Evolutionary conservation across 306 rosid species (phyloP).

Genomic region (Canavalia gladiata): DNA sequence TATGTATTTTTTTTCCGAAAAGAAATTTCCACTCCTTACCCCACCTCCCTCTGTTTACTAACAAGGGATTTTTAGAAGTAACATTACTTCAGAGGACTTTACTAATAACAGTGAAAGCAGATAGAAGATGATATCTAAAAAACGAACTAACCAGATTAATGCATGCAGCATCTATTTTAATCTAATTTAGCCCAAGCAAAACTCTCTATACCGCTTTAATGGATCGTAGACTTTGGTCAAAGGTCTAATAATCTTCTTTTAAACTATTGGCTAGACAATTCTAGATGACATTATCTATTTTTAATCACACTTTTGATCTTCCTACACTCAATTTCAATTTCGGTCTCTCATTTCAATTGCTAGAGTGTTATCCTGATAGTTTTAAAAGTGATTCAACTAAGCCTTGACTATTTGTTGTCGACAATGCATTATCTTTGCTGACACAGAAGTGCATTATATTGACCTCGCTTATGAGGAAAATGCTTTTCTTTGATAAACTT

Average conservation of each 20-base stretch:
- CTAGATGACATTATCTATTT: neutral
- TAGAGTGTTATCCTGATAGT: neutral
- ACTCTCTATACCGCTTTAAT: neutral
- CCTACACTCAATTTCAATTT: neutral
- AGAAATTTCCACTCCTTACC: neutral
- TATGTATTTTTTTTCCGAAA: constrained; percentile 18
- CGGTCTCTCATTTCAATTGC: neutral
- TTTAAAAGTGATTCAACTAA: constrained; percentile 16
- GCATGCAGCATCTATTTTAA: neutral
- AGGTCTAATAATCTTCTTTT: neutral
- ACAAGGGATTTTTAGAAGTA: neutral
- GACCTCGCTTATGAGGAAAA: constrained; percentile 16
- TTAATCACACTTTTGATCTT: neutral
- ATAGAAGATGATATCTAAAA: neutral
- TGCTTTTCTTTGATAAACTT: neutral
- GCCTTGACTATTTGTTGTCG: neutral
- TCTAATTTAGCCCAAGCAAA: neutral
- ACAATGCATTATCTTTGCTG: constrained; percentile 18
- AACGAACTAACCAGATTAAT: neutral
- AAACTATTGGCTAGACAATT: neutral
- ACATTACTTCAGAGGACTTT: constrained; percentile 7
- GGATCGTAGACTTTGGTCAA: neutral
- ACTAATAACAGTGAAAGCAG: neutral
- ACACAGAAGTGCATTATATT: constrained; percentile 1
- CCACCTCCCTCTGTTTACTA: neutral